Conservation (phyloP, 2,329 filamentous ascomycete species). For the Fusarium sororula region DNA sequence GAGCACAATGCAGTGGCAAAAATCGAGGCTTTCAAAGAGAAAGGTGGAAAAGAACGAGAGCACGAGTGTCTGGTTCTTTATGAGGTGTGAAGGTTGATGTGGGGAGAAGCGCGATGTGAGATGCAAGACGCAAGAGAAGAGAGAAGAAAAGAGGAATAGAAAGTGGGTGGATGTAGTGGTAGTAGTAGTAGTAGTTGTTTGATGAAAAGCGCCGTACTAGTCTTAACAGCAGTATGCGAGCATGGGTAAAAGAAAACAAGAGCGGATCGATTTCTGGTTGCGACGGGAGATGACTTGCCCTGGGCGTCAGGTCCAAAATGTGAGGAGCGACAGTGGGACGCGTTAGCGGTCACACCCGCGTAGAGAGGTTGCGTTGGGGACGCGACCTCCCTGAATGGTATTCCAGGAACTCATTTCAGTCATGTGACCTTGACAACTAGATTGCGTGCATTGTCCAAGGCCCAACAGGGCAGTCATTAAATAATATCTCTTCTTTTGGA, state of each 20-base stretch:
- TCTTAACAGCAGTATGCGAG: conserved; percentile 3
- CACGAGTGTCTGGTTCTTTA: conserved; percentile 5
- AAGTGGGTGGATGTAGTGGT: conserved; percentile 10
- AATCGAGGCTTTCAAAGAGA: background rate
- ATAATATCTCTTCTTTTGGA: background rate
- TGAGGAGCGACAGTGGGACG: conserved; percentile 36
- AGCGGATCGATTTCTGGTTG: conserved; percentile 38
- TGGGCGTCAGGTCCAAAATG: conserved; percentile 24
- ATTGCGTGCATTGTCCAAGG: background rate
- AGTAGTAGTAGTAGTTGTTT: conserved; percentile 1
- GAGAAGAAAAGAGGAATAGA: background rate
- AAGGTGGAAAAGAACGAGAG: background rate
- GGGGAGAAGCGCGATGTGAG: conserved; percentile 10
- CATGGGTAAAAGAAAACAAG: conserved; percentile 37
- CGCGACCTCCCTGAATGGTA: conserved; percentile 8
- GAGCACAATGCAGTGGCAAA: background rate
- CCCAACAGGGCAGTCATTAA: background rate
- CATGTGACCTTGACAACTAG: conserved; percentile 9
- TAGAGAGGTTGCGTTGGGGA: conserved; percentile 42
- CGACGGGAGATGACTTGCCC: conserved; percentile 36
- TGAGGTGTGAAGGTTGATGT: conserved; percentile 3
- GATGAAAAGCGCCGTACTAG: conserved; percentile 26
- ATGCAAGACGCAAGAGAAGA: conserved; percentile 2
- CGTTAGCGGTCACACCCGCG: conserved; percentile 42
- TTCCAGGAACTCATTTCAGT: background rate